A percentile compares a stretch with the other conserved stretches of the same genome.
These are phyloP conservation scores for Starmera stellimalicola DNA, from an alignment of 1,139 yeast species.

Conservation along the genomic window DNA sequence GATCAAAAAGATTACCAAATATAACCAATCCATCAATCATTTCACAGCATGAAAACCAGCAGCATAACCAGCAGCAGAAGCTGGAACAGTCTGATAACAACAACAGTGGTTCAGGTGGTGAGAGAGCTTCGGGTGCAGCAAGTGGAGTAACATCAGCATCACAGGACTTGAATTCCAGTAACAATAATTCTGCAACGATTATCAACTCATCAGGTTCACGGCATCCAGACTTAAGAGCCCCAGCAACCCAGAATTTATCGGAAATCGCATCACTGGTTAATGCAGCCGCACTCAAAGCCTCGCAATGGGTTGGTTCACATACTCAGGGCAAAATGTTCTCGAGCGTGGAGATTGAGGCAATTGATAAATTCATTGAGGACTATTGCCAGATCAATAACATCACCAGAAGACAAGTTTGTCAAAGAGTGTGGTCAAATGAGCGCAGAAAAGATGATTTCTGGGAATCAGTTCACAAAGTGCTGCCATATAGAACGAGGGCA, in stretches of 20 bases:
- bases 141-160: neutral
- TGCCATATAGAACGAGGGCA: conserved; percentile 80
- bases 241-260: neutral
- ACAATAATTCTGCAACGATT: neutral
- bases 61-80: conserved; percentile 5
- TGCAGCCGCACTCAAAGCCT: conserved; percentile 26
- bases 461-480: conserved; percentile 67
- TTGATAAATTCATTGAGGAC: conserved; percentile 62
- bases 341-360: conserved; percentile 54
- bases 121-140: neutral
- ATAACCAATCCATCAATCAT: conserved; percentile 2
- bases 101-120: neutral
- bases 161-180: neutral
- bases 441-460: conserved; percentile 82
- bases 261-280: conserved; percentile 23
- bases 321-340: conserved; percentile 41
- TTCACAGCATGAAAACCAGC: conserved; percentile 2
- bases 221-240: conserved; percentile 2
- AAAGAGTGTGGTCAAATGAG: conserved; percentile 80
- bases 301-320: conserved; percentile 15
- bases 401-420: conserved; percentile 61
- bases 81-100: conserved; percentile 1
- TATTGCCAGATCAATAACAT: conserved; percentile 56
- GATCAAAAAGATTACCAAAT: conserved; percentile 1
- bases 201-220: conserved; percentile 5